phyloP scores from a whole-genome alignment of 257 asterid species.

The Ehretia macrophylla region DNA sequence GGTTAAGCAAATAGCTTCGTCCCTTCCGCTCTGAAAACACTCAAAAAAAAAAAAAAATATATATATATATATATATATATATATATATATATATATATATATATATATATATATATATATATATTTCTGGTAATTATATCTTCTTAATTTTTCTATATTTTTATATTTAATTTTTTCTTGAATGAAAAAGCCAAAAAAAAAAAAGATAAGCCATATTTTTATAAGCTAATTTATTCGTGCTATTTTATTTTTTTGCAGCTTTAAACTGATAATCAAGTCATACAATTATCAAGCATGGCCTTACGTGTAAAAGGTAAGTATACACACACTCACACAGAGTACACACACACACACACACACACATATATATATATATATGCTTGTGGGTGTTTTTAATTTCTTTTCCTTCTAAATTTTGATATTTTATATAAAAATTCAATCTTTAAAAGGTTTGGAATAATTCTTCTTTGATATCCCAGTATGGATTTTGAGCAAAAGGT shows the following conservation, averaged over 20 bases:
- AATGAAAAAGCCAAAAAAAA: too few species aligned
- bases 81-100: too few species aligned
- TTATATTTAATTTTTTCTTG: too few species aligned
- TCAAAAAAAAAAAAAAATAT: too few species aligned
- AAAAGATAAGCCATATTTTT: too few species aligned
- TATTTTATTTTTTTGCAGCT: not conserved
- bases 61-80: too few species aligned
- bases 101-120: too few species aligned
- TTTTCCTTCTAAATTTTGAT: not conserved
- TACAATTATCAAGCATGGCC: not conserved
- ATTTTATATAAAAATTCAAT: too few species aligned
- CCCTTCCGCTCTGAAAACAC: too few species aligned
- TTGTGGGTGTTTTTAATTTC: not conserved
- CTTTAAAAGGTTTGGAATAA: not conserved
- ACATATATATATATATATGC: not conserved
- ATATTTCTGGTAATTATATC: too few species aligned
- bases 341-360: not conserved
- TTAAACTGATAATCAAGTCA: not conserved
- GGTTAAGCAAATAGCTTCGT: too few species aligned
- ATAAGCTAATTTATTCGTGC: not conserved
- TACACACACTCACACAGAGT: not conserved
- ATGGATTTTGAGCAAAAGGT: not conserved
- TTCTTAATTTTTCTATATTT: too few species aligned
- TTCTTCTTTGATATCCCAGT: not conserved
- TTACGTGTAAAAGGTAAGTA: conserved; percentile 3